Base-by-base conservation (phyloP, 495 filamentous ascomycete species). In the Pyronema omphalodes region DNA sequence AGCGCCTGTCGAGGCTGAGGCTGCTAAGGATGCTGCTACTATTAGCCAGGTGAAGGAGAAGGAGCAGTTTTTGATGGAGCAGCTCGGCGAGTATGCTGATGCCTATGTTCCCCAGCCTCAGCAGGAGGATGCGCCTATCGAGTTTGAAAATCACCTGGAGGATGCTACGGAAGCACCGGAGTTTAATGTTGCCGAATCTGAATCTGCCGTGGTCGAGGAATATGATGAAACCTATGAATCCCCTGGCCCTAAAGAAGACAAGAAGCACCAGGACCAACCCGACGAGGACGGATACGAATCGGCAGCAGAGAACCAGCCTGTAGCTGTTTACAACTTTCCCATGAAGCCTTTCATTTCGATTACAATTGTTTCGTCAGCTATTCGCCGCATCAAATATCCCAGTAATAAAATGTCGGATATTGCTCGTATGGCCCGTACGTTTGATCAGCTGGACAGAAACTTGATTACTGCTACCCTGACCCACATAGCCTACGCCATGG, bases 341-440 rank as follows among this genome's bases (percentile, higher is more conserved):
- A 84, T 99, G 77, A 82, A 78, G 64, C 89, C 93, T 8, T 99
- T 93, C 73, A 86, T 89, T 47, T 79, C 88, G 17, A 88, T 99
- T 66, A 66, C 63, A 15, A 66, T 66, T 44, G 57, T 60, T 17
- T 58, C 63, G 14, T 75, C 56, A 60, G 58, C 52, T 48, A 58
- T 58, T 51, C 55, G 68, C 49, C 62, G 50, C 45, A 58, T 48
- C 40, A 68, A 46, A 51, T 60, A 61, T 46, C 66, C 49, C 55
- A 59, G 14, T 59, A 77, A 53, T 37, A 64, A 60, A 40, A 65
- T 65, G 36, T 61, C 63, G 9, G 63, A 66, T 53, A 88, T 99
- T 67, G 88, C 89, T 39, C 79, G 86, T 40, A 74, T 95, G 52
- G 93, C 93, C 72, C 95, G 96, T 68, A 84, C 91, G 6, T 96